A percentile compares a stretch with the other conserved stretches of the same genome.
These are phyloP conservation scores for Apiospora arundinis DNA, from an alignment of 2,329 filamentous ascomycete genomes.

Conservation along the genomic window DNA sequence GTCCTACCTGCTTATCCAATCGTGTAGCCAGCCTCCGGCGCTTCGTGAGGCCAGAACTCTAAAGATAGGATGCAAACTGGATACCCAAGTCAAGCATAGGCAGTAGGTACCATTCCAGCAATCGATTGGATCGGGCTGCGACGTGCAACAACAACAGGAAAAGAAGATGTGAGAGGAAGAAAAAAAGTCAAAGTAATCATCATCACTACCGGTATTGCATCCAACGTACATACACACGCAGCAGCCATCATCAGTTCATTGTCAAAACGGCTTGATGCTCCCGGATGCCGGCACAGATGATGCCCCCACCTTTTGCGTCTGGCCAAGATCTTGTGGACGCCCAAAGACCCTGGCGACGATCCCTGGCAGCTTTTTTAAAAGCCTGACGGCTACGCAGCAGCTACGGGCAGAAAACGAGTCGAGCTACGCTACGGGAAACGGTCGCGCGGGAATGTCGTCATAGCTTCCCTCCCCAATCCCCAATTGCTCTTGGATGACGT, in stretches of 20 bases:
- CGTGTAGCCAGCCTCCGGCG: neutral
- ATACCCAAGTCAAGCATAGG: no score
- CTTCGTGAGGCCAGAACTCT: neutral
- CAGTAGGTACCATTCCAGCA: no score
- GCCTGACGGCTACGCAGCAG: neutral
- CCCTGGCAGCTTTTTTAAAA: neutral
- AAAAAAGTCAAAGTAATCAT: neutral
- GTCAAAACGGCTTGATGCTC: neutral
- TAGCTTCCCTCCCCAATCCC: neutral
- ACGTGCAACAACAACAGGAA: neutral
- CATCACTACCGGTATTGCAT: neutral
- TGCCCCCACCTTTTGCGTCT: neutral
- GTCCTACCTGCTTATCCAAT: neutral
- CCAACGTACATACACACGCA: neutral
- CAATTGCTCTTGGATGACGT: slow-evolving; percentile 12
- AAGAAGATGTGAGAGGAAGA: neutral
- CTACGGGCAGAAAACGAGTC: neutral
- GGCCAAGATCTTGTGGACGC: neutral
- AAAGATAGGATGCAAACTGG: no score
- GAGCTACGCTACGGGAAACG: slow-evolving; percentile 4
- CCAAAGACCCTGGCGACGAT: slow-evolving; percentile 9
- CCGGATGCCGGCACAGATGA: slow-evolving; percentile 6
- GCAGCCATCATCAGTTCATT: neutral
- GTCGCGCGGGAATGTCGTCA: slow-evolving; percentile 17
- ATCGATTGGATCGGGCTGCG: neutral